Conservation (phyloP, 2,329 filamentous ascomycete genomes). For the Penicillium sp. region DNA sequence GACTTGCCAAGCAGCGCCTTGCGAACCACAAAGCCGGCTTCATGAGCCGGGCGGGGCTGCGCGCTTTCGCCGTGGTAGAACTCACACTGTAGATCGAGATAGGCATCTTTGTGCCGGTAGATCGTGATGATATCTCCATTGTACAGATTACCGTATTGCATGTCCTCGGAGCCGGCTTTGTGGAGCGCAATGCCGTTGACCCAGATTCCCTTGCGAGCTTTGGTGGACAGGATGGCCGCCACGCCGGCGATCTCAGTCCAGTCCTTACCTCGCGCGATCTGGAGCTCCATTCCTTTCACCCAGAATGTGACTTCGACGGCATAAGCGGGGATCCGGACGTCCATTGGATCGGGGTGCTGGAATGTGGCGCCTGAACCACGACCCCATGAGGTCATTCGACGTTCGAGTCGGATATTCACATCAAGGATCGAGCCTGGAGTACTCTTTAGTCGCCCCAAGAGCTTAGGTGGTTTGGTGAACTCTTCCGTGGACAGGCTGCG, state of each 20-base stretch:
- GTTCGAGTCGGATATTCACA: slow-evolving; percentile 64
- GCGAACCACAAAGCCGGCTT: slow-evolving; percentile 41
- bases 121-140: slow-evolving; percentile 75
- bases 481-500: slow-evolving; percentile 6
- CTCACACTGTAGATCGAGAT: slow-evolving; percentile 45
- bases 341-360: slow-evolving; percentile 60
- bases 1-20: slow-evolving; percentile 36
- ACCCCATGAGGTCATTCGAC: slow-evolving; percentile 73
- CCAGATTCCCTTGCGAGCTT: slow-evolving; percentile 70
- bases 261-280: slow-evolving; percentile 55
- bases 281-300: slow-evolving; percentile 64
- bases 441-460: slow-evolving; percentile 66
- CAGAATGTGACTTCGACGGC: slow-evolving; percentile 77
- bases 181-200: slow-evolving; percentile 70
- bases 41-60: slow-evolving; percentile 38
- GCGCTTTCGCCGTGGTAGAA: slow-evolving; percentile 49
- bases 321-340: slow-evolving; percentile 75
- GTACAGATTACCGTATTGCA: slow-evolving; percentile 65
- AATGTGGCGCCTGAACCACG: slow-evolving; percentile 67
- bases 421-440: slow-evolving; percentile 63
- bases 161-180: slow-evolving; percentile 50
- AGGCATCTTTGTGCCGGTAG: slow-evolving; percentile 52
- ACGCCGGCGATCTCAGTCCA: slow-evolving; percentile 55
- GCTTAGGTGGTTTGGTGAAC: slow-evolving; percentile 37
- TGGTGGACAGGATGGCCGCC: slow-evolving; percentile 73